Conservation (phyloP, 768 basidiomycete genomes). For the Rubroboletus satanas region DNA sequence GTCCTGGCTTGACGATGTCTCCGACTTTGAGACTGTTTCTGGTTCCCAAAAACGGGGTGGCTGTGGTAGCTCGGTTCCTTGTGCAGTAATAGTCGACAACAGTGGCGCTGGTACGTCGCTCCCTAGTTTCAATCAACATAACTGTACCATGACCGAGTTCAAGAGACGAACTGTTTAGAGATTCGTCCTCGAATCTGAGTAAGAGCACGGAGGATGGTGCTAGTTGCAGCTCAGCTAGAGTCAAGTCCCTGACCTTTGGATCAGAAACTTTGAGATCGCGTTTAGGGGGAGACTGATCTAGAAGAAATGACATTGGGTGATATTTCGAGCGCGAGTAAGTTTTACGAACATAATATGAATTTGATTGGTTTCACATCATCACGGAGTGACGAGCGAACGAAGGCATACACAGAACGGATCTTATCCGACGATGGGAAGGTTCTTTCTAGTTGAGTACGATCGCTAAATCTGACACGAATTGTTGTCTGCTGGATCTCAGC, state of each 20-base stretch:
- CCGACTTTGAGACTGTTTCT: constrained; percentile 4
- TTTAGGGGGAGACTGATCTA: constrained; percentile 80
- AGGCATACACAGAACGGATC: constrained; percentile 80
- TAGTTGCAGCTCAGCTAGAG: constrained; percentile 65
- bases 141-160: not conserved
- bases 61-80: constrained; percentile 63
- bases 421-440: constrained; percentile 74
- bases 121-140: constrained; percentile 36
- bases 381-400: constrained; percentile 65
- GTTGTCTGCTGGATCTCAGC: constrained; percentile 52
- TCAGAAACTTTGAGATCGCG: constrained; percentile 83
- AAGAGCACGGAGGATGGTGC: constrained; percentile 78
- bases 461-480: constrained; percentile 77
- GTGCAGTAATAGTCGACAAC: constrained; percentile 47
- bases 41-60: constrained; percentile 41
- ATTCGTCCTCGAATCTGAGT: constrained; percentile 69
- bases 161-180: constrained; percentile 53
- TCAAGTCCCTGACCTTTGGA: constrained; percentile 61
- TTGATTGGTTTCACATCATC: constrained; percentile 77
- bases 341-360: constrained; percentile 73
- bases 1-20: constrained; percentile 7
- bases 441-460: constrained; percentile 78
- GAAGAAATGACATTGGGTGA: not conserved
- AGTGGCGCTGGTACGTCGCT: constrained; percentile 62
- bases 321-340: not conserved